Base-by-base conservation (phyloP, 768 basidiomycete species). In the Psilocybe tampanensis region DNA sequence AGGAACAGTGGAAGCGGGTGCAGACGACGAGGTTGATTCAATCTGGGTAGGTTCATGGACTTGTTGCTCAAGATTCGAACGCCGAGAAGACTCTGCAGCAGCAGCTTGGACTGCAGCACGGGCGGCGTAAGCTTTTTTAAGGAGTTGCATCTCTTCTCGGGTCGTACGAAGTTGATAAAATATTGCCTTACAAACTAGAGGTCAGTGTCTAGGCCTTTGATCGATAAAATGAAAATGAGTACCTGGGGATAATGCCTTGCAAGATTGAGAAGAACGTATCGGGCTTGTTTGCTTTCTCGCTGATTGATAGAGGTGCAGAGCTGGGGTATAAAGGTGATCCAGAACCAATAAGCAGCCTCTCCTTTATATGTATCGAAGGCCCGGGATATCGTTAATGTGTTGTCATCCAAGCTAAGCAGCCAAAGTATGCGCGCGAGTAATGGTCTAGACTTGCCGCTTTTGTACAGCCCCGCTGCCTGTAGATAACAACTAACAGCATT, bases 401-500 rank as follows among this genome's bases (percentile, higher is more conserved):
- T 76, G 58, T 99, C 96, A 67, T 99, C 97, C 17, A 98, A 79
- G 66, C 93, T 94, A 36, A 99, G 81, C 9, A 99, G 77, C 97
- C 97, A 99, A n/a, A 98, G 78, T 7, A 98, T 88, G 5, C 97
- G 88, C 24, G 91, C 86, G 47, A 99, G 86, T 2, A 98, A 77
- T 22, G 94, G 94, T 54, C 97, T 85, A 64, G 92, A 91, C 73
- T 98, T 99, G 52, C 88, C 86, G 67, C 78, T 95, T 77, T 96
- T 97, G 80, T 96, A 97, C 52, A 94, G 80, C 0, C 96, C 95
- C 3, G 94, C 94, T 9, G 97, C 97, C 75, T 98, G 96, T 8
- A 99, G 83, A 73, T 98, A 99, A 72, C 95, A 98, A 69, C 92
- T 94, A 54, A 98, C 95, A 3, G 97, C 97, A 68, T 89, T 90